phyloP scores from a whole-genome alignment of 257 asterid species.

The Eucommia ulmoides region DNA sequence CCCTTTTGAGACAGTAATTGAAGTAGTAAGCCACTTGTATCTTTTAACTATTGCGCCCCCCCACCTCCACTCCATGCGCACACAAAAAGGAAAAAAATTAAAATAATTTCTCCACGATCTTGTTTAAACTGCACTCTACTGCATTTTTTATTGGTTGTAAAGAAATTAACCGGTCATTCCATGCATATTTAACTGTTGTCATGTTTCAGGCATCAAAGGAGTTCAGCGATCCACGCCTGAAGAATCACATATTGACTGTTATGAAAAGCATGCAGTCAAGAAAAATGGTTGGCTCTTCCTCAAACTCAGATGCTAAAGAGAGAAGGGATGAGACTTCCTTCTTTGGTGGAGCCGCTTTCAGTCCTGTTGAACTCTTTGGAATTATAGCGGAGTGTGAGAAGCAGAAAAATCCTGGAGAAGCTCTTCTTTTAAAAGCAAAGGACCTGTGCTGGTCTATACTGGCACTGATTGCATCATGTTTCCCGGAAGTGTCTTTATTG shows the following conservation, averaged over 20 bases:
- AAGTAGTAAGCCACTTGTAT: constrained; percentile 57
- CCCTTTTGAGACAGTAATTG: constrained; percentile 63
- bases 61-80: too few relatives aligned
- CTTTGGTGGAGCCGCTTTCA: constrained; percentile 38
- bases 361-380: constrained; percentile 81
- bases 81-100: too few relatives aligned
- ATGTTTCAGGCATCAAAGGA: constrained; percentile 71
- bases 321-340: constrained; percentile 27
- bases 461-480: constrained; percentile 95
- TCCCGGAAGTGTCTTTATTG: constrained; percentile 75
- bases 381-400: constrained; percentile 91
- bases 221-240: constrained; percentile 68
- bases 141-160: constrained; percentile 5
- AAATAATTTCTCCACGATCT: neutral
- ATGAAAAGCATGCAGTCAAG: constrained; percentile 69
- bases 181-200: constrained; percentile 14
- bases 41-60: too few relatives aligned
- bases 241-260: constrained; percentile 80
- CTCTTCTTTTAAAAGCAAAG: constrained; percentile 88
- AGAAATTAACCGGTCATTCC: constrained; percentile 9
- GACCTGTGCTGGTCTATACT: constrained; percentile 92
- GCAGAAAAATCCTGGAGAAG: constrained; percentile 76
- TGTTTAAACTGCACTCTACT: constrained; percentile 4
- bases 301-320: constrained; percentile 41
- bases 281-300: constrained; percentile 35